phyloP scores from a whole-genome alignment of 176 grass and related monocot genomes.

The Guadua angustifolia region DNA sequence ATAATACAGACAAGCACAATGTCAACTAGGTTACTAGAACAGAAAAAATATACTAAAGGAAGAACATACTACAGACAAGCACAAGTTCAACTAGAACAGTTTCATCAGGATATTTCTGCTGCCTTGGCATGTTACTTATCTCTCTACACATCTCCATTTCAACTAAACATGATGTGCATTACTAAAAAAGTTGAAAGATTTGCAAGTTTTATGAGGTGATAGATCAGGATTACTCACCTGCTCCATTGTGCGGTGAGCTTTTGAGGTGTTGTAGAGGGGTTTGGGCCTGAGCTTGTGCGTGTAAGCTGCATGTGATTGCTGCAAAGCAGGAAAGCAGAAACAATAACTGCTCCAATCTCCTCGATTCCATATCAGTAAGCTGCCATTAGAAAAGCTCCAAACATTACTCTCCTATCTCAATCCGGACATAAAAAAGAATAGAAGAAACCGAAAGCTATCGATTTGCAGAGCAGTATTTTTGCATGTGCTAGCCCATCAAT shows the following conservation, averaged over 20 bases:
- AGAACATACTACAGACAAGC: conserved; percentile 16
- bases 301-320: conserved; percentile 50
- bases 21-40: neutral
- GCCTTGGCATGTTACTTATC: neutral
- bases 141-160: neutral
- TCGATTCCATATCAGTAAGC: conserved; percentile 59
- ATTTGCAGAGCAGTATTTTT: neutral
- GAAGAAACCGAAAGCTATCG: conserved; percentile 2
- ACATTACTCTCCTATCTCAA: conserved; percentile 36
- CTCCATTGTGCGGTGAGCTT: conserved; percentile 33
- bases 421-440: conserved; percentile 20
- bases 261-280: conserved; percentile 14
- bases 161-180: conserved; percentile 6
- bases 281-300: conserved; percentile 23
- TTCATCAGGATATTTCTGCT: neutral
- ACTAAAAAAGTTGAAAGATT: conserved; percentile 16
- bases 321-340: conserved; percentile 63
- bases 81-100: conserved; percentile 20
- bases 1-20: conserved; percentile 1
- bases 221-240: conserved; percentile 56
- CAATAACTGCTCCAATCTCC: conserved; percentile 52
- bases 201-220: neutral
- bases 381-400: conserved; percentile 47
- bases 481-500: neutral
- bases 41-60: conserved; percentile 34